A percentile compares a stretch with the other conserved stretches of the same genome.
These are phyloP conservation scores for Eucalyptus pauciflora DNA, from an alignment of 345 rosid genomes.

Conservation along the genomic window DNA sequence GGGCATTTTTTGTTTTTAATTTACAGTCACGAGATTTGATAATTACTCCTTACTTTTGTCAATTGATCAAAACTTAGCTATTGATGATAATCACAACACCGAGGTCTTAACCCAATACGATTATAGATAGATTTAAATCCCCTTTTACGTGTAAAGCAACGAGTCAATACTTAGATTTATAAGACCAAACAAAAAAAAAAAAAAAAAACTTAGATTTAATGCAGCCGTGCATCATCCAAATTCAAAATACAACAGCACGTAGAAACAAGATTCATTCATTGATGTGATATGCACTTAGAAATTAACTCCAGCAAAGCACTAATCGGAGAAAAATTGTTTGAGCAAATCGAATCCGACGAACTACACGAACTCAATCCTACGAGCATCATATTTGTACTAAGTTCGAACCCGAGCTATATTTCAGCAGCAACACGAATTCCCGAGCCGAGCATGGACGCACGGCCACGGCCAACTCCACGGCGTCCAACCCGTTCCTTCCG, in stretches of 20 bases:
- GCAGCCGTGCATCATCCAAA: not conserved
- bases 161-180: not conserved
- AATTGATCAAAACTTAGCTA: not conserved
- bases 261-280: not conserved
- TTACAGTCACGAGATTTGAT: not conserved
- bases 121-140: too few species aligned
- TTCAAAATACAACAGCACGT: not conserved
- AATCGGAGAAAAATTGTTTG: too few species aligned
- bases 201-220: not conserved
- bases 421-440: not conserved
- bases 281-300: not conserved
- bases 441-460: not conserved
- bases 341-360: not conserved
- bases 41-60: not conserved
- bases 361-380: not conserved
- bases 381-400: not conserved
- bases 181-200: too few species aligned
- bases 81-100: not conserved
- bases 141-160: not conserved
- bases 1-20: not conserved
- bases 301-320: not conserved
- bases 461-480: not conserved
- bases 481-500: not conserved
- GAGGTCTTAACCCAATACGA: not conserved
- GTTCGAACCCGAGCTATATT: not conserved